Conservation (phyloP, 148 eudicot genomes). For the Amaranthus cruentus region DNA sequence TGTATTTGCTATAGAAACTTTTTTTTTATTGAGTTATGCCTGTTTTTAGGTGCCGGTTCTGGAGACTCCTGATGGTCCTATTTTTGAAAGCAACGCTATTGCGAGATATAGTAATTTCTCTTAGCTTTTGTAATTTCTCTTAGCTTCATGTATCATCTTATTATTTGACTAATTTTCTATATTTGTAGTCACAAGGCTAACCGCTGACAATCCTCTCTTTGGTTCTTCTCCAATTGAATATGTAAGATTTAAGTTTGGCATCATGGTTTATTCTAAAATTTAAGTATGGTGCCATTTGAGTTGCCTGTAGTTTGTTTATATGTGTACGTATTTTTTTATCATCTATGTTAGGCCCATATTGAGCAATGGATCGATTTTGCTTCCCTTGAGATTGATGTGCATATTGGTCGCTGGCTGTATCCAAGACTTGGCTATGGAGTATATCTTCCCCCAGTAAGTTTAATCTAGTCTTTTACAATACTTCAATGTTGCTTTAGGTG, state of each 20-base stretch:
- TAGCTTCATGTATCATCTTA: neutral
- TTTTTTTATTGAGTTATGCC: neutral
- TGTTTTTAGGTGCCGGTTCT: slow-evolving; percentile 53
- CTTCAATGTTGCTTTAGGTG: neutral
- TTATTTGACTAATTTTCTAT: neutral
- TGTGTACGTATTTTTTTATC: neutral
- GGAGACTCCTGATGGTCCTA: slow-evolving; percentile 56
- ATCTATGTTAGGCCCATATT: slow-evolving; percentile 37
- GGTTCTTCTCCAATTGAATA: slow-evolving; percentile 47
- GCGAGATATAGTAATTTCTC: slow-evolving; percentile 53
- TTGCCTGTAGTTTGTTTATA: neutral
- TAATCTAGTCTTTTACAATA: neutral
- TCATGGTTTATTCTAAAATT: neutral
- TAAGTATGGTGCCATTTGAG: neutral
- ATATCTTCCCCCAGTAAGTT: slow-evolving; percentile 44
- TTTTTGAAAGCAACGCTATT: slow-evolving; percentile 70
- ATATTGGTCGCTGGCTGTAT: slow-evolving; percentile 31
- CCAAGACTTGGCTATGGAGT: slow-evolving; percentile 38
- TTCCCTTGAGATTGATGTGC: slow-evolving; percentile 46
- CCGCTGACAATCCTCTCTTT: slow-evolving; percentile 41
- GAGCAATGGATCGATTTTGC: slow-evolving; percentile 75
- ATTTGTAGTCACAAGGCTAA: slow-evolving; percentile 41
- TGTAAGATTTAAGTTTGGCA: slow-evolving; percentile 32
- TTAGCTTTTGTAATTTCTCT: slow-evolving; percentile 11
- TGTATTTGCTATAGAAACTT: neutral